phyloP scores from a whole-genome alignment of 257 asterid species.

The Solanum neorickii region DNA sequence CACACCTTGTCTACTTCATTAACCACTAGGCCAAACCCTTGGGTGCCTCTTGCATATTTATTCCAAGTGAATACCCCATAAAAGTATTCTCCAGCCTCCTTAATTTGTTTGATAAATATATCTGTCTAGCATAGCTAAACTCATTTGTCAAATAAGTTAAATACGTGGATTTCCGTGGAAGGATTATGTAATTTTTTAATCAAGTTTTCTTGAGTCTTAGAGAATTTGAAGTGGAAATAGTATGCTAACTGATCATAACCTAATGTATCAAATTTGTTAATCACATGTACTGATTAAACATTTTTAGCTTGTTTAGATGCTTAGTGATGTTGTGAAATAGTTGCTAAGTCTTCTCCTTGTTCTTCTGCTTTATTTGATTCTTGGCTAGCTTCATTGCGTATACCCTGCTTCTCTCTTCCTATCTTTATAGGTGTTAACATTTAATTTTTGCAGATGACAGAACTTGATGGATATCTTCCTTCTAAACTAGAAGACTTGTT shows the following conservation, averaged over 20 bases:
- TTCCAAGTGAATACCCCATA: neutral
- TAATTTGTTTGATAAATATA: neutral
- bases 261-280: neutral
- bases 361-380: neutral
- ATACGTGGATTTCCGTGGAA: neutral
- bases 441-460: constrained; percentile 41
- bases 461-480: constrained; percentile 64
- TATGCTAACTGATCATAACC: neutral
- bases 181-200: neutral
- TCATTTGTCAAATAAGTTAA: neutral
- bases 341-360: neutral
- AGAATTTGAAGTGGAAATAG: neutral
- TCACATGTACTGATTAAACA: neutral
- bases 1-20: neutral
- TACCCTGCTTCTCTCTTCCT: neutral
- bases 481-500: constrained; percentile 44
- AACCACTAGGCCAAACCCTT: neutral
- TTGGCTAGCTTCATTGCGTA: neutral
- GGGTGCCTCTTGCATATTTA: neutral
- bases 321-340: neutral
- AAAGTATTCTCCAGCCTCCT: neutral
- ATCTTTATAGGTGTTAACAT: neutral
- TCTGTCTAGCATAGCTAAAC: neutral
- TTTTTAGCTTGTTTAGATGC: neutral
- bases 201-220: neutral